phyloP scores from a whole-genome alignment of 495 filamentous ascomycete genomes.

The Neurospora hispaniola region DNA sequence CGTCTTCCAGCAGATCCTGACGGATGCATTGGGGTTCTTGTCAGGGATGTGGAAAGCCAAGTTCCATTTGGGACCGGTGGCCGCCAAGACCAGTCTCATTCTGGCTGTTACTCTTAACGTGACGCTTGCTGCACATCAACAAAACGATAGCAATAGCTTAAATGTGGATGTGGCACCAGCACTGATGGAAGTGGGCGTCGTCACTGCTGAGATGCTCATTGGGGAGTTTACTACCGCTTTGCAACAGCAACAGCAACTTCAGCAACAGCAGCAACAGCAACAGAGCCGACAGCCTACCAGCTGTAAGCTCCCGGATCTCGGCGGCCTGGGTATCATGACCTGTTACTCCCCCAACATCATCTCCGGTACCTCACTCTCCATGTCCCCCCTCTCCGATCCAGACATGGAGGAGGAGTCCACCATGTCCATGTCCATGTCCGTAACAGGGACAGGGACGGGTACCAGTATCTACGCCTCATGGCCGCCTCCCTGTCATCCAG shows the following conservation, averaged over 20 bases:
- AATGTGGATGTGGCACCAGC: not conserved
- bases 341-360: too few species aligned
- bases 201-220: not conserved
- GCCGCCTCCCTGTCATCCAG: not conserved
- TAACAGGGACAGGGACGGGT: too few species aligned
- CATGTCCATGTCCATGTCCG: too few species aligned
- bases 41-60: slow-evolving; percentile 2
- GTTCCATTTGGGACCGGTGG: slow-evolving; percentile 9
- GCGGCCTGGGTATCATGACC: too few species aligned
- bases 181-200: slow-evolving; percentile 3
- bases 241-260: too few species aligned
- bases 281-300: too few species aligned
- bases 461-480: not conserved
- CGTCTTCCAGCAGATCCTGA: slow-evolving; percentile 7
- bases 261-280: too few species aligned
- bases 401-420: not conserved
- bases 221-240: too few species aligned
- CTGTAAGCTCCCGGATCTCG: too few species aligned
- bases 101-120: slow-evolving; percentile 3
- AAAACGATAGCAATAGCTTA: not conserved
- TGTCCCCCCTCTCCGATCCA: not conserved
- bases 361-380: too few species aligned
- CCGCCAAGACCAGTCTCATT: slow-evolving; percentile 5
- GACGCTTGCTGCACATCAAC: not conserved
- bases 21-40: not conserved